Base-by-base conservation (phyloP, 495 filamentous ascomycete species). In the Aspergillus nidulans region DNA sequence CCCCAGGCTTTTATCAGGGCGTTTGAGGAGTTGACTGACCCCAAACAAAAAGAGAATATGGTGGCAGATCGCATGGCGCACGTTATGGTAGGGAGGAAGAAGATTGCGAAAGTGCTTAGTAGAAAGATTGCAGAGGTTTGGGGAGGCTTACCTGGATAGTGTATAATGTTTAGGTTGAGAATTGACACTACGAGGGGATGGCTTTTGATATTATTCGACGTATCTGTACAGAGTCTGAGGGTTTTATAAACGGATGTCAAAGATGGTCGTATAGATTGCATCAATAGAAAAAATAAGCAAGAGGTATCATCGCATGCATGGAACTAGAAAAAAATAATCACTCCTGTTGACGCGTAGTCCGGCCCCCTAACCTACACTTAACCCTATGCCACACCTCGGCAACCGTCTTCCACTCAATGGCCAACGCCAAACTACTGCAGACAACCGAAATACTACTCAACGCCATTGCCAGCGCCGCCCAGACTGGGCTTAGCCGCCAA, bases 391-490 rank as follows among this genome's bases (percentile, higher is more conserved):
- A 42, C 2, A 70, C 18, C 47, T 52, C 64, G 54, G 52, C 63
- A n/a, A 72, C 34, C 24, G 39, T 58, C 19, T 55, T 61, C 58
- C 52, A 53, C 30, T 72, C 63, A 59, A 75, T 76, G 59, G 81
- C 81, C 66, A 92, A 67, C n/a, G 82, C 75, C 53, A 89, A 69
- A 68, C 84, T 88, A 59, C 88, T 91, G 55, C 75, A 62, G 43
- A 92, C 84, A 19, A 95, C 91, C 53, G 87, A 90, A 50, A 95
- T 80, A 70, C 85, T 89, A 63, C 88, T 92, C 64, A 87, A 57
- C 25, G 91, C 91, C 91, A 96, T 96, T 1, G 91, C 91, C 57
- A 92, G 67, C 34, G 82, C 85, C 12, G 90, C 90, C 90, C 90
- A 95, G 8, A 90, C 90, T 0, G 90, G 91, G 61, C 87, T 84